Evolutionary conservation across 352 stramenopile species (phyloP).

Genomic region (Plasmopara viticola): DNA sequence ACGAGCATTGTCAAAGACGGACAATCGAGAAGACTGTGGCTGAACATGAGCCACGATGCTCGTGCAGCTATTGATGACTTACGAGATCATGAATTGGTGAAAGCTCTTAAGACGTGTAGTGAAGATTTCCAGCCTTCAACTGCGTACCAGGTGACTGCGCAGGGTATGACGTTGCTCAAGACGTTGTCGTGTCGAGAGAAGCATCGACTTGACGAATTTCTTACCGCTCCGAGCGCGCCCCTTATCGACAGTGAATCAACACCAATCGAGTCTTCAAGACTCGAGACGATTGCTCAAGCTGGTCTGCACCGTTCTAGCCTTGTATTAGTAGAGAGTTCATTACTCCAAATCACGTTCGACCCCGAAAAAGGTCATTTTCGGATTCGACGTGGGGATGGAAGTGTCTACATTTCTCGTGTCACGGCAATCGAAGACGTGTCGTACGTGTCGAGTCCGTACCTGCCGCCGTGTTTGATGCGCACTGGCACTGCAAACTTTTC

Average conservation of each 20-base stretch:
- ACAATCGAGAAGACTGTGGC: conserved; percentile 79
- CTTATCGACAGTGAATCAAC: not conserved
- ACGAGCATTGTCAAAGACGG: conserved; percentile 91
- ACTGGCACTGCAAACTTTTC: conserved; percentile 88
- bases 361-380: conserved; percentile 84
- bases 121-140: conserved; percentile 93
- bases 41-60: conserved; percentile 95
- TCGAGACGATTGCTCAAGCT: not conserved
- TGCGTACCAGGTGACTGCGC: conserved; percentile 85
- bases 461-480: conserved; percentile 92
- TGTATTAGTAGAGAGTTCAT: conserved; percentile 87
- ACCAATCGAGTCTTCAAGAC: conserved; percentile 7
- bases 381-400: conserved; percentile 76
- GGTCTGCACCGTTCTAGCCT: conserved; percentile 42
- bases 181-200: conserved; percentile 37
- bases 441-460: conserved; percentile 96
- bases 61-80: conserved; percentile 94
- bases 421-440: conserved; percentile 96
- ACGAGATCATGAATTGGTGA: conserved; percentile 92
- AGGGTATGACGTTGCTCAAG: conserved; percentile 36
- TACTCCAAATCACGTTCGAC: conserved; percentile 90
- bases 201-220: conserved; percentile 53
- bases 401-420: conserved; percentile 89
- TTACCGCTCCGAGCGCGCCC: conserved; percentile 20
- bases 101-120: conserved; percentile 91